phyloP scores from a whole-genome alignment of 805 yeast genomes.

The Myxozyma nipponensis region DNA sequence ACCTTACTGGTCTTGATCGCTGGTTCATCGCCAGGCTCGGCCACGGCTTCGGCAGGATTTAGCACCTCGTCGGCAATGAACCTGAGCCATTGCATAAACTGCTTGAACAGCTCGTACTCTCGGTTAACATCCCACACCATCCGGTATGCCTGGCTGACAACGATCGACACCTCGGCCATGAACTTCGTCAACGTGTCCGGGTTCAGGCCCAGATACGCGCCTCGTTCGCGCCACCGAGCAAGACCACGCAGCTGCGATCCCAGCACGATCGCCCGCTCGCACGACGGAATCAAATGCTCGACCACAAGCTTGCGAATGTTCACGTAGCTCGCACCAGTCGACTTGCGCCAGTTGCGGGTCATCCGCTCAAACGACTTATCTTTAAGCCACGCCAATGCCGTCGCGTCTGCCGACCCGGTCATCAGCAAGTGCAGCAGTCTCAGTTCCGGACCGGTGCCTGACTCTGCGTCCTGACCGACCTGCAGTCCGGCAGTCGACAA shows the following conservation, averaged over 20 bases:
- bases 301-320: slow-evolving; percentile 16
- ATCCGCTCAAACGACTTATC: slow-evolving; percentile 20
- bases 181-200: slow-evolving; percentile 13
- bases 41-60: slow-evolving; percentile 3
- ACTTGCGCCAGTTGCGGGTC: slow-evolving; percentile 25
- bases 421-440: slow-evolving; percentile 21
- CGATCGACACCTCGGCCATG: slow-evolving; percentile 8
- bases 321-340: slow-evolving; percentile 13
- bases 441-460: neutral
- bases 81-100: slow-evolving; percentile 26
- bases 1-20: slow-evolving; percentile 18
- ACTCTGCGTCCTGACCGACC: slow-evolving; percentile 1
- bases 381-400: slow-evolving; percentile 21
- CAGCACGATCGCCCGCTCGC: slow-evolving; percentile 25
- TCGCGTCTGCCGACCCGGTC: slow-evolving; percentile 21
- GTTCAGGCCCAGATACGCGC: slow-evolving; percentile 25
- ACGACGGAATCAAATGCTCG: slow-evolving; percentile 28
- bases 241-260: slow-evolving; percentile 26
- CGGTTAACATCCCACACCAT: slow-evolving; percentile 20
- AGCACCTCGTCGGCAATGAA: slow-evolving; percentile 10
- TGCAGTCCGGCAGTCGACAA: neutral
- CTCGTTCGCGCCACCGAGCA: slow-evolving; percentile 30
- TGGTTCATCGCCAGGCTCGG: slow-evolving; percentile 3
- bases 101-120: slow-evolving; percentile 16
- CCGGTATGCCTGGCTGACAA: slow-evolving; percentile 10